Evolutionary conservation across 116 monocot species (phyloP).

Genomic region (Posidonia oceanica): DNA sequence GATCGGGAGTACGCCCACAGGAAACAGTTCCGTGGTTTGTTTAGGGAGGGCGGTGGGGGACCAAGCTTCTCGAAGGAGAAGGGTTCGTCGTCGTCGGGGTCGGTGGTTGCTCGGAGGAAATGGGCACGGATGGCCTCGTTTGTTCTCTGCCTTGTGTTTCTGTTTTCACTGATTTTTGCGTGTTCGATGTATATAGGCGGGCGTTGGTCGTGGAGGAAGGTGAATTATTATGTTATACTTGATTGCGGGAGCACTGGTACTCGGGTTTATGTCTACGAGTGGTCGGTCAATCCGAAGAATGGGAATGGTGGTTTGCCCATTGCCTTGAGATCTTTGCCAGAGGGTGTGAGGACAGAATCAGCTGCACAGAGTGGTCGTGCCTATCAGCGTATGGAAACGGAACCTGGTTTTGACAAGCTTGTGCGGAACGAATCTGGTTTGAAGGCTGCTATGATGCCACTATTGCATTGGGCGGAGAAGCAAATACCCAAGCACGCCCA

Average conservation of each 20-base stretch:
- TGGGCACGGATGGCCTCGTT: slow-evolving; percentile 18
- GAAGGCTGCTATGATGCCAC: slow-evolving; percentile 55
- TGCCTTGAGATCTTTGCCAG: slow-evolving; percentile 55
- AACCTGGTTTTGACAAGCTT: slow-evolving; percentile 87
- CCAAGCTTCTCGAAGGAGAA: slow-evolving; percentile 81
- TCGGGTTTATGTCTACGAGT: slow-evolving; percentile 79
- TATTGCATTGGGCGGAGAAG: slow-evolving; percentile 78
- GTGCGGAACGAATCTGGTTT: slow-evolving; percentile 74
- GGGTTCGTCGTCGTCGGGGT: slow-evolving; percentile 9
- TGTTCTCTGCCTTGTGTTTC: slow-evolving; percentile 18
- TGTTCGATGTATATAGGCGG: slow-evolving; percentile 33
- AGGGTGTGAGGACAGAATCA: slow-evolving; percentile 24
- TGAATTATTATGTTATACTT: slow-evolving; percentile 70
- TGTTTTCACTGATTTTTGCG: slow-evolving; percentile 28
- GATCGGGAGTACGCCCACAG: slow-evolving; percentile 21
- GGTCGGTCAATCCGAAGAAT: slow-evolving; percentile 29
- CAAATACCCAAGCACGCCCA: slow-evolving; percentile 74
- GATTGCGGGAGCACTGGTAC: slow-evolving; percentile 99
- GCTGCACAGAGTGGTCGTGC: slow-evolving; percentile 55
- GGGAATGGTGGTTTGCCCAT: slow-evolving; percentile 40
- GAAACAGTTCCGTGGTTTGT: slow-evolving; percentile 31
- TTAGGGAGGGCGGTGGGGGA: slow-evolving; percentile 36
- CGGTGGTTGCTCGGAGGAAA: slow-evolving; percentile 35
- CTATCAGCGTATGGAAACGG: slow-evolving; percentile 94
- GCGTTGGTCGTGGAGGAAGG: slow-evolving; percentile 24